A percentile compares a stretch with the other conserved stretches of the same genome.
These are phyloP conservation scores for Cordyceps cicadae DNA, from an alignment of 2,329 filamentous ascomycete species.

Conservation along the genomic window DNA sequence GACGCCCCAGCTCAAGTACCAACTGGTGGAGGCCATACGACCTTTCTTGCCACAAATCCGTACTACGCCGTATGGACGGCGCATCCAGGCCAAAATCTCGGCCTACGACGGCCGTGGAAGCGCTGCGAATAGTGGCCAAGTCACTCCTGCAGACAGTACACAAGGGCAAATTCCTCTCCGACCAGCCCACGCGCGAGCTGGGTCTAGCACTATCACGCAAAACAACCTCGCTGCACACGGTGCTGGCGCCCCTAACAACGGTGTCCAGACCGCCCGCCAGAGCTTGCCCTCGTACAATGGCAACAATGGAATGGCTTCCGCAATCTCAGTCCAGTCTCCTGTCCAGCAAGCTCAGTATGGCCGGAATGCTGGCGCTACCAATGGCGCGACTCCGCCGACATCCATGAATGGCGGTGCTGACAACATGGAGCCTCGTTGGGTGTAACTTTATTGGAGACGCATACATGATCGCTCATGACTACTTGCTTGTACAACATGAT, in stretches of 20 bases:
- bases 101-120: conserved; percentile 44
- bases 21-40: conserved; percentile 75
- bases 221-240: conserved; percentile 18
- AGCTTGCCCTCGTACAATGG: conserved; percentile 28
- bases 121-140: conserved; percentile 38
- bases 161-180: conserved; percentile 47
- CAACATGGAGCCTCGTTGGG: conserved; percentile 30
- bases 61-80: conserved; percentile 86
- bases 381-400: conserved; percentile 18
- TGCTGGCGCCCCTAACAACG: conserved; percentile 25
- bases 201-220: conserved; percentile 24
- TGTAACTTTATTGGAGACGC: conserved; percentile 25
- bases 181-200: conserved; percentile 32
- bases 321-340: conserved; percentile 18
- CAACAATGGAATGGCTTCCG: conserved; percentile 24
- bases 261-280: conserved; percentile 24
- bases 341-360: conserved; percentile 13
- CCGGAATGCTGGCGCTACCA: conserved; percentile 7
- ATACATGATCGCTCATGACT: conserved; percentile 18
- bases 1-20: conserved; percentile 61
- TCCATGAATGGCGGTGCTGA: conserved; percentile 20
- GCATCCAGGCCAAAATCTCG: conserved; percentile 82
- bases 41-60: conserved; percentile 78
- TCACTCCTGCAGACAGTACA: conserved; percentile 43
- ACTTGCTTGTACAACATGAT: conserved; percentile 28